Base-by-base conservation (phyloP, 2,329 filamentous ascomycete genomes). In the Aspergillus flavus region DNA sequence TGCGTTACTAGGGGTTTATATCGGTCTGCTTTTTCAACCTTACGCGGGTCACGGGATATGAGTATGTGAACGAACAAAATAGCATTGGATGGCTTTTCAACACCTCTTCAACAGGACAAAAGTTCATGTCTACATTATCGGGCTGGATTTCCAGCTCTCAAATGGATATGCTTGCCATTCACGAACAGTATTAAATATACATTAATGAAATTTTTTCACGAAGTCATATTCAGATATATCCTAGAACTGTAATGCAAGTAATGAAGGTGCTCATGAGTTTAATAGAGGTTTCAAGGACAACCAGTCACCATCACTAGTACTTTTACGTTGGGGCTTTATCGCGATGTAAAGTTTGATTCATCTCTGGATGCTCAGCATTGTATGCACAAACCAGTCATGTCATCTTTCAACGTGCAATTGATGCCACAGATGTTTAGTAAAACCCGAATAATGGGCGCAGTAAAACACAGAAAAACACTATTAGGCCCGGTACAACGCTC, bases 21-120 rank as follows among this genome's bases (percentile, higher is more conserved):
- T 69, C 70, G 75, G 75, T 73, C 75, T 77, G 74, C 73, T 77
- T 75, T 76, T 77, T 77, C 75, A 76, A 77, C 75, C 74, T 75
- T 69, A 75, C 67, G 70, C 72, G 73, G 74, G 70, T 72, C 72
- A 75, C 71, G 74, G 75, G 75, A 72, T 72, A 68, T 68, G 65
- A 66, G 66, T 65, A 71, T 70, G 66, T 66, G 66, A 64, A 71
- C 61, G 64, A 69, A 66, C 62, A 62, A 64, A 62, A 69, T 63
- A 68, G 61, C 69, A 67, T 61, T 63, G 63, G 67, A 63, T 68
- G 66, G 63, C 65, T 69, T 68, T 71, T 72, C 69, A 71, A 72
- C 70, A 72, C 66, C 61, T 67, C 67, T 69, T 69, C 68, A 70
- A 70, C 68, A 69, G 64, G 64, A 63, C 61, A 68, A 69, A 69